Base-by-base conservation (phyloP, 176 grass and related monocot genomes). In the Ananas comosus region DNA sequence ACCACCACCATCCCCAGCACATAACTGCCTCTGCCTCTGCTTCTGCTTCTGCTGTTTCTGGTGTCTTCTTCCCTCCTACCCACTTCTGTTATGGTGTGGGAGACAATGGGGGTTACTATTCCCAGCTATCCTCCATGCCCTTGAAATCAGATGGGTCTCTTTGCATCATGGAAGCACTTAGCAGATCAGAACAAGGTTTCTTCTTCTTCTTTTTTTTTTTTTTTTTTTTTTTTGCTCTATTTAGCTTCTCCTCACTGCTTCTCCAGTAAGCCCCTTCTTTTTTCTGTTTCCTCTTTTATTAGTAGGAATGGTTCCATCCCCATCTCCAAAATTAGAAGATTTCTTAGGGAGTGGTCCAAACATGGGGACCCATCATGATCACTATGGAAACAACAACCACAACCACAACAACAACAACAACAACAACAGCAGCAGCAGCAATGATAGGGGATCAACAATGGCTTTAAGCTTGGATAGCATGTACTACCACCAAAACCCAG, bases 121-220 rank as follows among this genome's bases (percentile, higher is more conserved):
- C 85, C 53, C 84, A 84, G 64, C 63, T 99, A 65, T 81, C 89
- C 33, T 77, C 87, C 49, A 80, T 99, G 82, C 94, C 94, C 22
- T 84, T 93, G 72, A 88, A 78, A 77, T 91, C 95, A 13, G 90
- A 99, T 14, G 90, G 95, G 2, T 94, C 95, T 51, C 90, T 99
- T 67, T 91, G 85, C 82, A 61, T 94, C 72, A 78, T 80, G 80
- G 95, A 97, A 64, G 86, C 86, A 1, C 74, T 97, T 67, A 74
- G 63, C 14, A 73, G 82, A 16, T 80, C 80, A 74, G 86, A 90
- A 12, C 79, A 90, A 69, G 77, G 56, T 61, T 7, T 42, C 33
- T 61, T 61, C 33, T 19, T 19, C 51, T 58, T 14, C 1, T 29
- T 27, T 48, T 18, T 14, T 58, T 49, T 0, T 13, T 64, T 50